Base-by-base conservation (phyloP, 2,329 filamentous ascomycete genomes). In the Chaetothyriales sp. region DNA sequence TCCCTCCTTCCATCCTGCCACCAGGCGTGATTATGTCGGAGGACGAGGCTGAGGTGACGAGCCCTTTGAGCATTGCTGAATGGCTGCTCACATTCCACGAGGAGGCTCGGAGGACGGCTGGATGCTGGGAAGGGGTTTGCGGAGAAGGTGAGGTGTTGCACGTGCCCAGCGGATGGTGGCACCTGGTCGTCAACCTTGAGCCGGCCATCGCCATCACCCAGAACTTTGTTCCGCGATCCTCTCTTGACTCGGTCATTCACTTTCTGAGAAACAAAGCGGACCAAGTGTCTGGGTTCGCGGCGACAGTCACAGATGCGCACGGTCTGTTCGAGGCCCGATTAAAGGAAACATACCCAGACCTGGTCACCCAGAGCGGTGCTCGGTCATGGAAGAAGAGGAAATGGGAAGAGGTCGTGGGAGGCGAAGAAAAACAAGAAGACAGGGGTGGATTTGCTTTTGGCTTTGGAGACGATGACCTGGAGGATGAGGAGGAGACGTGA, bases 81-180 rank as follows among this genome's bases (percentile, higher is more conserved):
- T 96, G 92, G 84, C 76, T 96, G 6, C 74, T 96, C 12, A 81
- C 83, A 25, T 96, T 95, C 66, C 92, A 96, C 63, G 77, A 77
- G 1, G 84, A 89, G 62, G 92, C 90, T 8, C 78, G 90, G 48
- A 73, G 71, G 49, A 80, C 82, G 1, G 78, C 82, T 0, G 86
- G 84, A 9, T 95, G 89, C 61, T 68, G 84, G 26, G 90, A 96
- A 68, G 90, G 87, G 0, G 80, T 96, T 25, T 96, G 90, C 63
- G 68, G 71, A 12, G 78, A 81, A 43, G 90, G 90, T 1, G 92
- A 96, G 66, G 82, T 96, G 15, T 68, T 96, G 47, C 86, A 95
- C 63, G 90, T 96, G 5, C 90, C 92, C 0, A 88, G 83, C 48
- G 89, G 90, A 5, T 96, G 90, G 90, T 96, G 92, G 81, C 90